phyloP scores from a whole-genome alignment of 1,284 basidiomycete genomes.

The Tylopilus orsonianus region DNA sequence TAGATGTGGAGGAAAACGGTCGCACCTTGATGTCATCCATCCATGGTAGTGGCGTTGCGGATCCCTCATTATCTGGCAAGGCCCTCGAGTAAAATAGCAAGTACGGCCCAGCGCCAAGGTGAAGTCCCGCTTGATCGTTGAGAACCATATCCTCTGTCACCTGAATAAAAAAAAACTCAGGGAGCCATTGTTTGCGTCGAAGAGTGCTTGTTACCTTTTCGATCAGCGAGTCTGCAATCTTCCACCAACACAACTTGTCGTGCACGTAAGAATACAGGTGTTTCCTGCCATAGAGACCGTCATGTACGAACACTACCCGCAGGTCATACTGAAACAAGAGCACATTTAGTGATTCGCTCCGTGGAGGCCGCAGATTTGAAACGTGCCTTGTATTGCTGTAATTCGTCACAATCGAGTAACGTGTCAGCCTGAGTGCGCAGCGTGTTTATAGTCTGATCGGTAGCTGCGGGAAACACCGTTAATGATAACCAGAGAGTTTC shows the following conservation, averaged over 20 bases:
- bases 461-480: conserved; percentile 38
- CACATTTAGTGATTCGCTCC: not conserved
- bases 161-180: conserved; percentile 38
- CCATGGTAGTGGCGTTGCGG: conserved; percentile 36
- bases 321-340: conserved; percentile 62
- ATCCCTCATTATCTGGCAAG: conserved; percentile 35
- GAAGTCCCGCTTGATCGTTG: conserved; percentile 64
- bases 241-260: conserved; percentile 71
- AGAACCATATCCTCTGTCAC: conserved; percentile 67
- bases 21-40: conserved; percentile 42
- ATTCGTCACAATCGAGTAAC: conserved; percentile 59
- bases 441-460: conserved; percentile 47
- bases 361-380: not conserved
- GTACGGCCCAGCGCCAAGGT: conserved; percentile 72
- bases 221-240: conserved; percentile 68
- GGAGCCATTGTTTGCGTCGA: not conserved
- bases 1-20: not conserved
- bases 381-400: conserved; percentile 58
- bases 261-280: conserved; percentile 76
- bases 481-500: not conserved
- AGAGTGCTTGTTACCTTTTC: conserved; percentile 44
- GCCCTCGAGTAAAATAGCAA: conserved; percentile 67
- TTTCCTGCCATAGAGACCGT: conserved; percentile 68
- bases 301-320: conserved; percentile 70
- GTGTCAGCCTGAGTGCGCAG: conserved; percentile 44